Percentiles rank a stretch among this genome's conserved stretches.
phyloP scores from a whole-genome alignment of 2,329 filamentous ascomycete genomes.

The Trichoderma pleuroti region DNA sequence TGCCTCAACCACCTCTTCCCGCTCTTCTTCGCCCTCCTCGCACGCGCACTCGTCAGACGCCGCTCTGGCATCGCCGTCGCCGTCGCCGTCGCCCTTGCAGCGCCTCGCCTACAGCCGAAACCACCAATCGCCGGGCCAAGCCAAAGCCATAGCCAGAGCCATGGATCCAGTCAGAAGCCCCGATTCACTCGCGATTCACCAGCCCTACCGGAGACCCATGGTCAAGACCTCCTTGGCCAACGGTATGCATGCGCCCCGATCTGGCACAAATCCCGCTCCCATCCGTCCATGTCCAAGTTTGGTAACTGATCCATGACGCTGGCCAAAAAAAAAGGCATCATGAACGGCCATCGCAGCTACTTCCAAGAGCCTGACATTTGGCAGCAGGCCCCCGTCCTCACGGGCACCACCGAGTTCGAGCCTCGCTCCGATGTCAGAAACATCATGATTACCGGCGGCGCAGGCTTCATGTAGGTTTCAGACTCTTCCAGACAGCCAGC shows the following conservation, averaged over 20 bases:
- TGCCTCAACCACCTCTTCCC: constrained; percentile 6
- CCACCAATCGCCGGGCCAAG: background rate
- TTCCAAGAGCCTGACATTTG: constrained; percentile 62
- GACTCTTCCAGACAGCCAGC: background rate
- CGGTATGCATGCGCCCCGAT: constrained; percentile 18
- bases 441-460: constrained; percentile 80
- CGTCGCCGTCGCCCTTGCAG: background rate
- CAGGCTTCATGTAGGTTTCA: constrained; percentile 72
- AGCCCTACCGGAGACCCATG: constrained; percentile 11
- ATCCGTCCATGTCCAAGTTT: background rate
- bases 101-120: background rate
- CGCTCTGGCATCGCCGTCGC: background rate
- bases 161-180: background rate
- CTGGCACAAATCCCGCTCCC: background rate
- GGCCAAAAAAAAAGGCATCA: constrained; percentile 22
- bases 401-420: constrained; percentile 66
- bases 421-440: constrained; percentile 68
- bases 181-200: background rate
- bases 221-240: constrained; percentile 16
- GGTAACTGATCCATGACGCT: constrained; percentile 14
- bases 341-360: constrained; percentile 38
- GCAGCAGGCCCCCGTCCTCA: constrained; percentile 68
- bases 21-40: constrained; percentile 9
- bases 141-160: constrained; percentile 5
- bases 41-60: background rate